phyloP scores from a whole-genome alignment of 208 protist species.

The Crithidia fasciculata region DNA sequence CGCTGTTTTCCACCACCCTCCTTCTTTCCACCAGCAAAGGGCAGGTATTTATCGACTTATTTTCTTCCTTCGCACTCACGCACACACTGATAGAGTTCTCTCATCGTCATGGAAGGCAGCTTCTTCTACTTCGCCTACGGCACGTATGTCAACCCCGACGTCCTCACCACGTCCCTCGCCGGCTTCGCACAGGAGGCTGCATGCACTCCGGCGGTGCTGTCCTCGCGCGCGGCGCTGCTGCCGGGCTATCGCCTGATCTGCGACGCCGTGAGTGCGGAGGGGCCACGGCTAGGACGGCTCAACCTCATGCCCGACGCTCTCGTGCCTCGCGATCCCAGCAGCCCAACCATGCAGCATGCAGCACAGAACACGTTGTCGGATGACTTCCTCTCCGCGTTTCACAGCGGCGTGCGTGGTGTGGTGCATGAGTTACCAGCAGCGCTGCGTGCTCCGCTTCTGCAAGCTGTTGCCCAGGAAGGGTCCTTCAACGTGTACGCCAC shows the following conservation, averaged over 20 bases:
- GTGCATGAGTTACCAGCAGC: constrained; percentile 36
- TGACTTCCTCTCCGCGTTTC: constrained; percentile 9
- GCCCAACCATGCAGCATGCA: not conserved
- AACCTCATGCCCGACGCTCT: constrained; percentile 31
- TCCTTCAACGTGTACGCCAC: constrained; percentile 48
- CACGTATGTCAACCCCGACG: constrained; percentile 18
- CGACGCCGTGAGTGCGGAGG: constrained; percentile 43
- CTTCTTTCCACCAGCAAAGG: not conserved
- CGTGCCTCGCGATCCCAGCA: constrained; percentile 1
- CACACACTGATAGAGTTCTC: not conserved
- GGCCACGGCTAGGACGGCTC: constrained; percentile 39
- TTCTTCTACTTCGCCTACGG: constrained; percentile 58
- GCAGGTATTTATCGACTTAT: not conserved
- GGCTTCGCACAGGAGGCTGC: not conserved
- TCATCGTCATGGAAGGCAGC: not conserved
- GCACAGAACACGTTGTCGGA: not conserved
- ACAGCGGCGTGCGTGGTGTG: constrained; percentile 43
- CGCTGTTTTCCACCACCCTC: no score
- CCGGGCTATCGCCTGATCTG: constrained; percentile 33
- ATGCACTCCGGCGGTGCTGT: not conserved
- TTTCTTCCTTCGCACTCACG: not conserved
- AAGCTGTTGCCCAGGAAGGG: constrained; percentile 36
- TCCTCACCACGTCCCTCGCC: constrained; percentile 8
- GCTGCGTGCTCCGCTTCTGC: constrained; percentile 32
- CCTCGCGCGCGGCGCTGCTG: constrained; percentile 18